Conservation (phyloP, 2,329 filamentous ascomycete genomes). For the Cercospora sojina region DNA sequence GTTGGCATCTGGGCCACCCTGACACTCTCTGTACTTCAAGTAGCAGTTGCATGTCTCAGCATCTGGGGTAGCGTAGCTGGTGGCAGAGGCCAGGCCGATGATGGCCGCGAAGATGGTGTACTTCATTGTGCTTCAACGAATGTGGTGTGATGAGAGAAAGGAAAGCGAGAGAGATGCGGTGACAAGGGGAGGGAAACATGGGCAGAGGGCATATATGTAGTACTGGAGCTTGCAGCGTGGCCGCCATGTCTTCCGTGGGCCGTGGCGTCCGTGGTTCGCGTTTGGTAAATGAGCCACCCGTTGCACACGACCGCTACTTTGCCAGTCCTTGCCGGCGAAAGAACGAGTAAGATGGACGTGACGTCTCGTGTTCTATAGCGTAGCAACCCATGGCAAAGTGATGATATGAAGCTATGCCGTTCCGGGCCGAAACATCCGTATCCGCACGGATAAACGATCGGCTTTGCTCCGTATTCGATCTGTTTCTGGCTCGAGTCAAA, state of each 20-base stretch:
- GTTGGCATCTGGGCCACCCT: slow-evolving; percentile 10
- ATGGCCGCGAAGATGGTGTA: neutral
- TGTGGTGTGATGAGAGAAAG: neutral
- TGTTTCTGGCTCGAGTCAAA: neutral
- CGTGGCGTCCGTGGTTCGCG: neutral
- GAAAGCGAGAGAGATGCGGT: neutral
- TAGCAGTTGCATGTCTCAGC: neutral
- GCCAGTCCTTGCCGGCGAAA: neutral
- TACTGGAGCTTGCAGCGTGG: neutral
- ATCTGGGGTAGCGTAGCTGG: neutral
- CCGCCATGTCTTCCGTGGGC: neutral
- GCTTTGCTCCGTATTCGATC: neutral
- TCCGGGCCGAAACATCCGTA: neutral
- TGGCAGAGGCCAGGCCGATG: neutral
- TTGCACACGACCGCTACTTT: neutral
- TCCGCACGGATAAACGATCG: neutral
- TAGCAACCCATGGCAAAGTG: neutral
- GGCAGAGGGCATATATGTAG: neutral
- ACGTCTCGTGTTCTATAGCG: neutral
- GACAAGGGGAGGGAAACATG: neutral
- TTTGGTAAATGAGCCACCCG: neutral
- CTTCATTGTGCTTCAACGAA: neutral
- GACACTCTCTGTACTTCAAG: neutral
- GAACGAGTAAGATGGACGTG: neutral
- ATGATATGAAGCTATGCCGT: neutral